Percentiles rank a stretch among this genome's conserved stretches.
phyloP scores from a whole-genome alignment of 805 yeast species.

The Kluyveromyces siamensis region DNA sequence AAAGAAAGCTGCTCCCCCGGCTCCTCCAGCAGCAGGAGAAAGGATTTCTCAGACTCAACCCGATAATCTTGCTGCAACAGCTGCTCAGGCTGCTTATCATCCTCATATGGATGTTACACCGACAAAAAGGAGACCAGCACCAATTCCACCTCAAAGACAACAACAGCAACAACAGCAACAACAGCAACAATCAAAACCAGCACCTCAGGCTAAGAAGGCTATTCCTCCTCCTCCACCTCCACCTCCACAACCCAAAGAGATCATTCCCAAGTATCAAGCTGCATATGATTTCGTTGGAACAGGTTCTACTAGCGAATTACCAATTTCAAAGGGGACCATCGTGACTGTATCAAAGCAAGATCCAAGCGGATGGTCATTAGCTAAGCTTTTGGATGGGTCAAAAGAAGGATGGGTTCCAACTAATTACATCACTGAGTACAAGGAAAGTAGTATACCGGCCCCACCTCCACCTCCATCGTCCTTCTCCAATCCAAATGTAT shows the following conservation, averaged over 20 bases:
- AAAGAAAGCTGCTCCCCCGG: slow-evolving; percentile 25
- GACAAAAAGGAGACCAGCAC: slow-evolving; percentile 11
- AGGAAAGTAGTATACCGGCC: slow-evolving; percentile 20
- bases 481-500: slow-evolving; percentile 17
- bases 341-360: slow-evolving; percentile 65
- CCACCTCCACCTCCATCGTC: slow-evolving; percentile 33
- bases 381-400: slow-evolving; percentile 62
- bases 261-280: slow-evolving; percentile 73
- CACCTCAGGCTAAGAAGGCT: slow-evolving; percentile 10
- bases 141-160: slow-evolving; percentile 10
- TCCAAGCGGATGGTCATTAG: slow-evolving; percentile 92
- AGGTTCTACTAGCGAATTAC: slow-evolving; percentile 72
- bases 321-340: slow-evolving; percentile 67
- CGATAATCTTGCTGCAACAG: slow-evolving; percentile 32
- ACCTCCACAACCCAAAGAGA: slow-evolving; percentile 48
- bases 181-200: slow-evolving; percentile 9
- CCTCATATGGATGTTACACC: slow-evolving; percentile 10
- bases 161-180: slow-evolving; percentile 14
- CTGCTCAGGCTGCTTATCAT: slow-evolving; percentile 30
- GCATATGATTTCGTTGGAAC: slow-evolving; percentile 84
- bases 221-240: slow-evolving; percentile 69
- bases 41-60: slow-evolving; percentile 7
- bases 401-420: slow-evolving; percentile 97
- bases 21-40: slow-evolving; percentile 29
- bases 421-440: slow-evolving; percentile 66